A percentile compares a stretch with the other conserved stretches of the same genome.
Evolutionary conservation across 257 asterid genomes (phyloP).

Genomic region (Hygrophila difformis): DNA sequence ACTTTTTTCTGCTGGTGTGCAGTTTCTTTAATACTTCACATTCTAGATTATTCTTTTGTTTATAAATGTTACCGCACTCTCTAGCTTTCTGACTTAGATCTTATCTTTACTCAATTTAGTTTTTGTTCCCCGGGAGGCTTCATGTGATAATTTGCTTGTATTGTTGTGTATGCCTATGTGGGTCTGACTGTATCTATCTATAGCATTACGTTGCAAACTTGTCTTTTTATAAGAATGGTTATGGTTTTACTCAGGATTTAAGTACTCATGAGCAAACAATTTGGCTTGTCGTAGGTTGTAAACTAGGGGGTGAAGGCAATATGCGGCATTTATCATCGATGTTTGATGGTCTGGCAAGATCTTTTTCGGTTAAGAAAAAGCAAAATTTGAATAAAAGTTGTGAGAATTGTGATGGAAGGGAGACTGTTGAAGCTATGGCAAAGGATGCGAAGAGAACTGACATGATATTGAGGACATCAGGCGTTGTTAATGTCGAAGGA

Average conservation of each 20-base stretch:
- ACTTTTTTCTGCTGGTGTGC: conserved; percentile 18
- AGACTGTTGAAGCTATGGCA: conserved; percentile 51
- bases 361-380: conserved; percentile 46
- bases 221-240: conserved; percentile 1
- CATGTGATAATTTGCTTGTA: conserved; percentile 7
- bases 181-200: background rate
- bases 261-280: conserved; percentile 4
- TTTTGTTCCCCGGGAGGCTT: conserved; percentile 19
- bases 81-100: conserved; percentile 48
- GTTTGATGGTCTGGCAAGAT: conserved; percentile 80
- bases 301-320: conserved; percentile 19
- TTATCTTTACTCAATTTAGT: conserved; percentile 8
- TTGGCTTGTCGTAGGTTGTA: conserved; percentile 32
- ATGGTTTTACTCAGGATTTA: conserved; percentile 8
- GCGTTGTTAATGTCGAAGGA: conserved; percentile 49
- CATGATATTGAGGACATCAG: conserved; percentile 66
- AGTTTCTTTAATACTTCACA: conserved; percentile 21
- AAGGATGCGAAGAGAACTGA: conserved; percentile 68
- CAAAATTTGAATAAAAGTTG: conserved; percentile 20
- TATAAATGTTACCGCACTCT: conserved; percentile 8
- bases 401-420: conserved; percentile 38
- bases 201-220: no score
- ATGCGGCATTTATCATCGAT: conserved; percentile 87
- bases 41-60: conserved; percentile 25
- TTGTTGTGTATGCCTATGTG: background rate